Base-by-base conservation (phyloP, 2,329 filamentous ascomycete genomes). In the Fusarium decemcellulare region DNA sequence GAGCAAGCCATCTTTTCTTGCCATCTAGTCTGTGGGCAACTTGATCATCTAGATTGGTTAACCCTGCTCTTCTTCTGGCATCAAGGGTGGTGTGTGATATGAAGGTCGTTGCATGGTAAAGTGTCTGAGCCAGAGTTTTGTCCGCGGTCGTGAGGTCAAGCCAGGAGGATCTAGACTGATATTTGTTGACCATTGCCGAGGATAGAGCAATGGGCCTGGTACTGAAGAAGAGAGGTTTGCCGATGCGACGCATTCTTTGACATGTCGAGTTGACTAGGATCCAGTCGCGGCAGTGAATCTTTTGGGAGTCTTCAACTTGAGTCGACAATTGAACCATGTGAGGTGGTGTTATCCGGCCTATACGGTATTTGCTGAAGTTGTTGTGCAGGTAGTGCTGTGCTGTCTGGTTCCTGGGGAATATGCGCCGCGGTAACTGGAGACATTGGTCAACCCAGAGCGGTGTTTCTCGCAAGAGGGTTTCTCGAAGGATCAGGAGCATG, bases 401-500 rank as follows among this genome's bases (percentile, higher is more conserved):
- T 34, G 12, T 34, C 9, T 34, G 32, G 8, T 5, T 6, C 11
- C 44, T 29, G 36, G 42, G 37, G 15, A 23, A n/a, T 8, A 30
- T 23, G 6, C 12, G n/a, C 40, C 56, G 39, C 6, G 43, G 29
- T 4, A 39, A n/a, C 32, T 60, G 50, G 40, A 60, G 37, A 44
- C 43, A 51, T 12, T 34, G n/a, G 15, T 64, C 61, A 16, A 52
- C 18, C 44, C 50, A 52, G 14, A 64, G 39, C 2, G 61, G 61
- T n/a, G 29, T 37, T 10, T 64, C 50, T n/a, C 43, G 34, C 9
- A 6, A 2, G 27, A 64, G 40, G 10, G 44, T 43, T 27, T 36
- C 48, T 12, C 46, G 23, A 10, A 64, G 50, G 14, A 64, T 64
- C n/a, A 39, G 47, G 34, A 64, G 32, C 10, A 64, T 9, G 10